A percentile compares a stretch with the other conserved stretches of the same genome.
Evolutionary conservation across 306 rosid species (phyloP).

Genomic region (Lagenaria siceraria): DNA sequence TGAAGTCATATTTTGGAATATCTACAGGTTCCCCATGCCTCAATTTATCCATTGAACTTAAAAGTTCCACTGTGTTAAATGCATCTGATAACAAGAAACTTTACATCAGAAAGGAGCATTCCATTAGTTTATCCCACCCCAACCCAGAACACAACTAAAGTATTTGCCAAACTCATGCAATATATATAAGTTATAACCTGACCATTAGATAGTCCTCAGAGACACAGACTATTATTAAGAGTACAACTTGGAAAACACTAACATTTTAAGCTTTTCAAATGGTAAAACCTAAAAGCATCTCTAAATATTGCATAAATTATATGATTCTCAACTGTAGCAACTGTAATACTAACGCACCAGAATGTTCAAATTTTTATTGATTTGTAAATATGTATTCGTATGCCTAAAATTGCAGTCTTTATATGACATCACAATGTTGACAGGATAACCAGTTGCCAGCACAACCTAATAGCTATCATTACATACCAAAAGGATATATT

Average conservation of each 20-base stretch:
- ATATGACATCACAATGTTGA: neutral
- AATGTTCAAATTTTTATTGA: neutral
- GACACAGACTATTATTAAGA: neutral
- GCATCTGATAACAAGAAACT: constrained; percentile 55
- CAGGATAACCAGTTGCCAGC: neutral
- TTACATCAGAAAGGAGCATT: neutral
- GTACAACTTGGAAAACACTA: neutral
- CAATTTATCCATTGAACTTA: constrained; percentile 70
- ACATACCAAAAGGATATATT: neutral
- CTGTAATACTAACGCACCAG: neutral
- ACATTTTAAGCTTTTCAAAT: neutral
- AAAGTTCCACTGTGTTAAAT: constrained; percentile 67
- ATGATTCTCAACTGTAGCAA: neutral
- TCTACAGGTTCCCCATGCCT: constrained; percentile 84
- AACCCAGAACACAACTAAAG: neutral
- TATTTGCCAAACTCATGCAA: neutral
- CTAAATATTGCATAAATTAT: neutral
- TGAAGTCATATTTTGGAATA: constrained; percentile 91
- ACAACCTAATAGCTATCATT: neutral
- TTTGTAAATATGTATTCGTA: neutral
- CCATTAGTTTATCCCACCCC: neutral
- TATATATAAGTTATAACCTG: neutral
- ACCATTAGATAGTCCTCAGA: neutral
- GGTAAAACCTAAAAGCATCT: neutral
- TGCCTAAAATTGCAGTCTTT: neutral